A percentile compares a stretch with the other conserved stretches of the same genome.
Conservation (phyloP, 768 basidiomycete species). For the Phaeolepiota aurea region DNA sequence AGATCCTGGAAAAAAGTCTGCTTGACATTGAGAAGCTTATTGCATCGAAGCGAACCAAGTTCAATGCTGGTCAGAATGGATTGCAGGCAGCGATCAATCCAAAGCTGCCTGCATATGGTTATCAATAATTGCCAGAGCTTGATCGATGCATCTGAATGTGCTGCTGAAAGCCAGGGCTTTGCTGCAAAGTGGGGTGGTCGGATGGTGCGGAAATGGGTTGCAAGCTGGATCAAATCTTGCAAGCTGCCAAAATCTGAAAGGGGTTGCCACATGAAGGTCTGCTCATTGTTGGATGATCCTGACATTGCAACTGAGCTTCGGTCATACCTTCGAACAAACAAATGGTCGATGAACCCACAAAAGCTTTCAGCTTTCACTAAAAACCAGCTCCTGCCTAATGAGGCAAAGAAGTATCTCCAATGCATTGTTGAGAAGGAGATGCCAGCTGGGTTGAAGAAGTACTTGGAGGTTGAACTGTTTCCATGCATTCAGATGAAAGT, state of each 20-base stretch:
- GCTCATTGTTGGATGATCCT: conserved; percentile 19
- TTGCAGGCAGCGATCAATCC: conserved; percentile 20
- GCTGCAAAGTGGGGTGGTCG: conserved; percentile 18
- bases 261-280: conserved; percentile 18
- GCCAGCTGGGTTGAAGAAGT: conserved; percentile 21
- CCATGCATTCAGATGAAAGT: conserved; percentile 19
- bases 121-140: conserved; percentile 13
- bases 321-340: conserved; percentile 20
- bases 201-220: conserved; percentile 16
- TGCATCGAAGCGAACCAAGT: conserved; percentile 13
- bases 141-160: conserved; percentile 16
- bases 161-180: conserved; percentile 23
- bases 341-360: conserved; percentile 25
- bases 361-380: conserved; percentile 18
- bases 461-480: conserved; percentile 23
- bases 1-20: conserved; percentile 7
- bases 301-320: conserved; percentile 16
- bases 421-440: conserved; percentile 21
- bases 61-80: conserved; percentile 16
- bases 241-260: conserved; percentile 15
- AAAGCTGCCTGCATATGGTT: conserved; percentile 19
- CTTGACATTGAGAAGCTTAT: conserved; percentile 17
- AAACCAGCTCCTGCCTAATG: conserved; percentile 11
- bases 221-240: conserved; percentile 13
- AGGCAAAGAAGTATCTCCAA: conserved; percentile 18